phyloP scores from a whole-genome alignment of 2,329 filamentous ascomycete genomes.

The Chaetomium olivaceum region DNA sequence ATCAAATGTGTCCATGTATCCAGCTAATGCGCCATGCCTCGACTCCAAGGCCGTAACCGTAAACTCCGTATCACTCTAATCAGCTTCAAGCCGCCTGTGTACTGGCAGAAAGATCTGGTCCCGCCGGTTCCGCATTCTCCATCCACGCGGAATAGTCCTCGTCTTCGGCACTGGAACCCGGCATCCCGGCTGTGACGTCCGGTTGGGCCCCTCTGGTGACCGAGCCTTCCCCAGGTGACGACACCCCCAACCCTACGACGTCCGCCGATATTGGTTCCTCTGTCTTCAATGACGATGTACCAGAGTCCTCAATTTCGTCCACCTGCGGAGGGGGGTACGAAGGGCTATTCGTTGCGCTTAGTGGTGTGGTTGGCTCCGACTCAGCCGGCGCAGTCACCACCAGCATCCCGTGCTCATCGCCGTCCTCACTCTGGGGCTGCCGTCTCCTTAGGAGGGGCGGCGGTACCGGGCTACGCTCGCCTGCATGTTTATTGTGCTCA shows the following conservation, averaged over 20 bases:
- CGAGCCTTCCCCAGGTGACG: neutral
- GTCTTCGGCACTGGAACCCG: slow-evolving; percentile 19
- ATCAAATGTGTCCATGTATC: slow-evolving; percentile 1
- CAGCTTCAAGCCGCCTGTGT: neutral
- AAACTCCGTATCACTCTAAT: neutral
- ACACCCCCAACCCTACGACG: neutral
- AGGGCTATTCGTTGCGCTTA: slow-evolving; percentile 39
- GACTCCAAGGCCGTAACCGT: neutral
- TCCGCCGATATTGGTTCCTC: neutral
- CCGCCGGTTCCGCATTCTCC: slow-evolving; percentile 22
- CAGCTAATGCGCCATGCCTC: slow-evolving; percentile 7
- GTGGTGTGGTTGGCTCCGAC: slow-evolving; percentile 58
- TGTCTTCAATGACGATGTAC: neutral
- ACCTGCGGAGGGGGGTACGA: slow-evolving; percentile 39
- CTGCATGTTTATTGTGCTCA: slow-evolving; percentile 25
- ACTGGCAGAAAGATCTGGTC: neutral
- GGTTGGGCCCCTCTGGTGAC: neutral
- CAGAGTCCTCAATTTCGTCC: slow-evolving; percentile 37
- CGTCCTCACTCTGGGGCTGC: slow-evolving; percentile 37
- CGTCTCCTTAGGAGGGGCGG: slow-evolving; percentile 51
- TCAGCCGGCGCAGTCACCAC: slow-evolving; percentile 66
- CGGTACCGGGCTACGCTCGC: slow-evolving; percentile 35
- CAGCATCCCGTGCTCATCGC: slow-evolving; percentile 54
- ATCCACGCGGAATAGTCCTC: slow-evolving; percentile 33
- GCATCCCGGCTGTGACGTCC: neutral